phyloP scores from a whole-genome alignment of 208 protist genomes.

The Leishmania braziliensis region DNA sequence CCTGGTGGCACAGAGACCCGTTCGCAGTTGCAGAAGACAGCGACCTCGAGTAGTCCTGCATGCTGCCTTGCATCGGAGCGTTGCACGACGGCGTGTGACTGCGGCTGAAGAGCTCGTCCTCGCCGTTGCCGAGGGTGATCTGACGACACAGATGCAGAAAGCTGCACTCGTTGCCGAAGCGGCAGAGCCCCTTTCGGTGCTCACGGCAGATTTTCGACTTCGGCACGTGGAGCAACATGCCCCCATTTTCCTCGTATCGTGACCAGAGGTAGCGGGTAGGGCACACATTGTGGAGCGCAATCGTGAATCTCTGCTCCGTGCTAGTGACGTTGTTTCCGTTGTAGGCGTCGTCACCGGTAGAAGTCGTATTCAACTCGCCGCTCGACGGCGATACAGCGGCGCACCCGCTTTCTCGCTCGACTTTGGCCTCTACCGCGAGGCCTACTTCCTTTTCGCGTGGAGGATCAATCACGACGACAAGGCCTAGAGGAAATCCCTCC shows the following conservation, averaged over 20 bases:
- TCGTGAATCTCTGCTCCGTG: constrained; percentile 21
- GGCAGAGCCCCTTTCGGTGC: constrained; percentile 80
- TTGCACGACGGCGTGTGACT: constrained; percentile 23
- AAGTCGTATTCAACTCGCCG: constrained; percentile 18
- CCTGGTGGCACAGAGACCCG: constrained; percentile 13
- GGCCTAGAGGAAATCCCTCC: constrained; percentile 66
- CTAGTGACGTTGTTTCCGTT: constrained; percentile 11
- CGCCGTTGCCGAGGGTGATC: constrained; percentile 38
- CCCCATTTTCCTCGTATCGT: constrained; percentile 55
- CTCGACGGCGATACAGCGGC: constrained; percentile 20
- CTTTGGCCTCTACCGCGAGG: constrained; percentile 6
- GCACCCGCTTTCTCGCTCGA: constrained; percentile 21
- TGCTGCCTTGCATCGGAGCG: constrained; percentile 8
- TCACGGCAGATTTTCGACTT: constrained; percentile 72
- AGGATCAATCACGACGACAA: constrained; percentile 65
- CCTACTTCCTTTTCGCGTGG: constrained; percentile 18
- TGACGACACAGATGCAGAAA: constrained; percentile 86
- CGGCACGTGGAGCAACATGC: constrained; percentile 50
- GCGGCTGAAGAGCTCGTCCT: constrained; percentile 23
- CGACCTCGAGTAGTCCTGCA: constrained; percentile 21
- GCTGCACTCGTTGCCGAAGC: constrained; percentile 86
- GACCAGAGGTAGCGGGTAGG: constrained; percentile 77
- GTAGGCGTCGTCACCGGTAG: not conserved
- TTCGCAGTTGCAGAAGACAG: constrained; percentile 13
- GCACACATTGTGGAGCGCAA: constrained; percentile 67